Base-by-base conservation (phyloP, 352 stramenopile genomes). In the Saprolegnia parasitica region DNA sequence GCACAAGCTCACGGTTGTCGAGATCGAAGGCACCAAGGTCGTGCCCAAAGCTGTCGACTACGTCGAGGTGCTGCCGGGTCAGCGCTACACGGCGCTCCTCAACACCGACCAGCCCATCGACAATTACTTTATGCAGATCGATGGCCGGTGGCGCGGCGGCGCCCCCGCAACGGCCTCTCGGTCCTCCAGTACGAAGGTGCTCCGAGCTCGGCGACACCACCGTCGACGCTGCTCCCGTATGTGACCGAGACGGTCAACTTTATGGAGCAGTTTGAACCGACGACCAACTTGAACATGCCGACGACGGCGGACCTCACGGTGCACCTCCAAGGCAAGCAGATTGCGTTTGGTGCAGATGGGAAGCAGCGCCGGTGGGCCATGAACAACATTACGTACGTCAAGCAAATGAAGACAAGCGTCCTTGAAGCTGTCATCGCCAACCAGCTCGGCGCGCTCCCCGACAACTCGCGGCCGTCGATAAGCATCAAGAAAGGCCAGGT, bases 21-120 rank as follows among this genome's bases (percentile, higher is more conserved):
- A 77, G 65, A 68, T 76, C 23, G 75, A 80, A 71, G 75, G 72
- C 35, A 80, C 75, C 13, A 54, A 73, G 40, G 65, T 80, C 4
- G 65, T 66, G 24, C 71, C 74, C 29, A 71, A 50, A 16, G 29
- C 55, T n/a, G 67, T 76, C 52, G 35, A 64, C 39, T 72, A 71
- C 65, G 42, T 76, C 56, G 72, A 76, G 32, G 56, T 78, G 9
- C 68, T 71, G 21, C 67, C 68, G 16, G 74, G 49, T 32, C 74
- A 78, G 58, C 49, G 74, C 35, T 68, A 71, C 56, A 70, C 64
- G 66, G 58, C 74, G 20, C 39, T 78, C 1, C 54, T 78, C 35
- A 72, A 46, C 29, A 64, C 63, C 20, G 66, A 77, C 67, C 72
- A 80, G 70, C 60, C 63, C 24, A 42, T 72, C 29, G 73, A 47